A percentile compares a stretch with the other conserved stretches of the same genome.
These are phyloP conservation scores for Isoetes taiwanensis DNA, from an alignment of 75 land plant genomes.

Conservation along the genomic window DNA sequence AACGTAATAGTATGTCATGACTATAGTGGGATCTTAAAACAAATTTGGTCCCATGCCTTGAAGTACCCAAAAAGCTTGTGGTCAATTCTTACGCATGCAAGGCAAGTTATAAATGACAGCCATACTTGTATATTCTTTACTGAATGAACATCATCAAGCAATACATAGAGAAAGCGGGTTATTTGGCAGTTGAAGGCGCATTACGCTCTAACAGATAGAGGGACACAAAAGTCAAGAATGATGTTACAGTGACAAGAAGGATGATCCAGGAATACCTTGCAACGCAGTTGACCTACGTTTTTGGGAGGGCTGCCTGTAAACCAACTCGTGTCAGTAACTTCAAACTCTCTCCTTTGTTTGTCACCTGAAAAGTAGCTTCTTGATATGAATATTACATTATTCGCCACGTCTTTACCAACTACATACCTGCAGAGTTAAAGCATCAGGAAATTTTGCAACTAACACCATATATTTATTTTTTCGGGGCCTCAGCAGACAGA, in stretches of 20 bases:
- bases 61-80: too few species aligned
- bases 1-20: too few species aligned
- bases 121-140: neutral
- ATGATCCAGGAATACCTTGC: slow-evolving; percentile 53
- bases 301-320: slow-evolving; percentile 39
- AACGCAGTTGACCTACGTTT: slow-evolving; percentile 25
- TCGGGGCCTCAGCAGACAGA: neutral
- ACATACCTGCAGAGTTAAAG: slow-evolving; percentile 58
- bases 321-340: slow-evolving; percentile 81
- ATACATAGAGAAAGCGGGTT: slow-evolving; percentile 13
- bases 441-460: neutral
- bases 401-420: slow-evolving; percentile 72
- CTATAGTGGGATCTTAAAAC: too few species aligned
- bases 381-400: slow-evolving; percentile 93
- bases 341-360: slow-evolving; percentile 59
- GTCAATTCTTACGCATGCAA: too few species aligned
- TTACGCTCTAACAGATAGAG: too few species aligned
- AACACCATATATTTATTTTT: neutral
- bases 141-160: slow-evolving; percentile 18
- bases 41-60: too few species aligned
- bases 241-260: neutral
- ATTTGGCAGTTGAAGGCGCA: too few species aligned
- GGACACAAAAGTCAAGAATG: neutral
- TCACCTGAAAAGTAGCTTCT: slow-evolving; percentile 76
- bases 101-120: too few species aligned